Conservation (phyloP, 164 flowering plant genomes). For the Umbellularia californica region DNA sequence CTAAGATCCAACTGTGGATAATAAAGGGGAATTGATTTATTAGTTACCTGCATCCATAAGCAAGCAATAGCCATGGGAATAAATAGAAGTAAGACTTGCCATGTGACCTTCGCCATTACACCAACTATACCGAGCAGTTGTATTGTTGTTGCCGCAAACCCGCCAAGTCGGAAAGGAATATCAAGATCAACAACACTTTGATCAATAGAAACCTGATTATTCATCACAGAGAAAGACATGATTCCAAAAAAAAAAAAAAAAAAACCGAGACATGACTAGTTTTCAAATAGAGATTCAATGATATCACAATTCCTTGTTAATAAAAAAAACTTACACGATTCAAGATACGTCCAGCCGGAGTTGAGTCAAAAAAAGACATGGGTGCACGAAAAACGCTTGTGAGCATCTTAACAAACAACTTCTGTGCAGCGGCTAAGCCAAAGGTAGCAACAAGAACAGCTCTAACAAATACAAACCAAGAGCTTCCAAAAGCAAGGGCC, state of each 20-base stretch:
- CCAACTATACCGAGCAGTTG: conserved; percentile 96
- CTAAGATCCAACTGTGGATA: too few species aligned
- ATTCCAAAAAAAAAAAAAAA: conserved; percentile 1
- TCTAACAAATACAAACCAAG: conserved; percentile 86
- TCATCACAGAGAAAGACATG: conserved; percentile 12
- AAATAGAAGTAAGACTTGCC: conserved; percentile 95
- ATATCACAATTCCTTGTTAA: conserved; percentile 4
- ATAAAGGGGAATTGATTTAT: background rate
- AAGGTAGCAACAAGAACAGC: conserved; percentile 93
- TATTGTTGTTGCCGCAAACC: conserved; percentile 95
- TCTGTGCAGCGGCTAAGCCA: conserved; percentile 95
- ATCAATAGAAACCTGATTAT: conserved; percentile 86
- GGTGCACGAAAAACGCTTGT: conserved; percentile 80
- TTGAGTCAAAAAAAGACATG: conserved; percentile 97
- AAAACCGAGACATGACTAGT: background rate
- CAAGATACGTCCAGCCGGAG: conserved; percentile 93
- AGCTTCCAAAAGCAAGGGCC: conserved; percentile 98
- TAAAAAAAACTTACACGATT: conserved; percentile 71
- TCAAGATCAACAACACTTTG: conserved; percentile 99
- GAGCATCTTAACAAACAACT: conserved; percentile 83
- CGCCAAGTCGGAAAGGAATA: conserved; percentile 98
- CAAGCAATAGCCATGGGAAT: conserved; percentile 95
- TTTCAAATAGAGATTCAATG: conserved; percentile 1
- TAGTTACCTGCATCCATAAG: conserved; percentile 97
- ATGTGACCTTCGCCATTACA: conserved; percentile 91